phyloP scores from a whole-genome alignment of 2,329 filamentous ascomycete species.

The Trichoderma brevicompactum region DNA sequence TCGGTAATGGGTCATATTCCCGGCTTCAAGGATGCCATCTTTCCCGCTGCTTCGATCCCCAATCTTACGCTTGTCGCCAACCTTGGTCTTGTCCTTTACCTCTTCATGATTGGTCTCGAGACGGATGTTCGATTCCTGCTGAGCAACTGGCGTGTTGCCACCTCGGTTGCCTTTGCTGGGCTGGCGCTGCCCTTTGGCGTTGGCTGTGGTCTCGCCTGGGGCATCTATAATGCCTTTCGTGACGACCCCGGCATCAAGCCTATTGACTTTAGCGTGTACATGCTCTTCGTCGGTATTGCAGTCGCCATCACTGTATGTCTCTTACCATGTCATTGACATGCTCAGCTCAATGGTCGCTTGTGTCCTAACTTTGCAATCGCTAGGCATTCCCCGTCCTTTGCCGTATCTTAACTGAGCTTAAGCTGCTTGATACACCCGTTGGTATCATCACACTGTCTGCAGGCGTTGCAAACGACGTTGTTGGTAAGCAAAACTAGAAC shows the following conservation, averaged over 20 bases:
- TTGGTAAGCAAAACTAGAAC: conserved; percentile 35
- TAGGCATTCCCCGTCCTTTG: conserved; percentile 84
- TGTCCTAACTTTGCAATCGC: conserved; percentile 79
- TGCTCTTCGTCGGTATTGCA: conserved; percentile 84
- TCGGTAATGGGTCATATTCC: conserved; percentile 88
- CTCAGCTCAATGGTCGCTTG: conserved; percentile 64
- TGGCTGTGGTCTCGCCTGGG: conserved; percentile 79
- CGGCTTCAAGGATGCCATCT: conserved; percentile 75
- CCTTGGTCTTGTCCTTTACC: conserved; percentile 79
- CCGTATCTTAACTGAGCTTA: conserved; percentile 88
- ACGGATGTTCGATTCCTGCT: conserved; percentile 78
- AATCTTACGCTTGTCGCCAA: conserved; percentile 79
- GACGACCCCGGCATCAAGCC: conserved; percentile 45
- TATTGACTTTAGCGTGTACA: conserved; percentile 60
- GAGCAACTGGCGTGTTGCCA: conserved; percentile 79
- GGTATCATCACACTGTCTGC: conserved; percentile 88
- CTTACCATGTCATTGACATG: not conserved
- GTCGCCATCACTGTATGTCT: conserved; percentile 76
- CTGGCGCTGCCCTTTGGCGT: conserved; percentile 84
- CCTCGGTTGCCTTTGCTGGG: conserved; percentile 76
- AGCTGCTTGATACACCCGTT: conserved; percentile 79
- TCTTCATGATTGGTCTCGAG: conserved; percentile 87
- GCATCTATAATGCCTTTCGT: conserved; percentile 75
- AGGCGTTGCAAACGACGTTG: conserved; percentile 85
- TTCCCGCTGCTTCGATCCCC: conserved; percentile 74